Evolutionary conservation across 108 stramenopile species (phyloP), one percentile per base, ranked within the genome.

Genomic region (Aurantiochytrium sp.): DNA sequence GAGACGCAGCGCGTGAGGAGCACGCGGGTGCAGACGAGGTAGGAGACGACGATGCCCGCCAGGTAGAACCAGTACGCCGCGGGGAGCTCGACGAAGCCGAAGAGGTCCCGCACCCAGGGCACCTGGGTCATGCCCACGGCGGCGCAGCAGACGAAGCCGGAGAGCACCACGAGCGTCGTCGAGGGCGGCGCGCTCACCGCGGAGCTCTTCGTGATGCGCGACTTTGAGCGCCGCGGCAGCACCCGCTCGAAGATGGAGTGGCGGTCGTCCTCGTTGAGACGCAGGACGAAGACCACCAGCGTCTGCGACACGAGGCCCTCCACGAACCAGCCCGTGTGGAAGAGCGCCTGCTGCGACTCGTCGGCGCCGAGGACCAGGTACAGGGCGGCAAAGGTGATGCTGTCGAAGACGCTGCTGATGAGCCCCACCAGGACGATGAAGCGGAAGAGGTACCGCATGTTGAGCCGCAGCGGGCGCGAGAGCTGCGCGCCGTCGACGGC

Each of bases 271-370:
- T 48, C 73, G 24, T 41, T 48, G 42, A 48, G 42, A 12, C 73
- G 39, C 45, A 81, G 2, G 1, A 81, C 73, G 24, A 81, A 81
- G 21, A 81, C 73, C 73, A 81, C 73, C 36, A 81, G 30, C 24
- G 73, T 81, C 45, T 81, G 73, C 12, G 73, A 81, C 6, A 81
- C 42, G 24, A 81, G 45, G 39, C 73, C 73, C 32, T 81, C 73
- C 39, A 81, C 73, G 24, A 81, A 81, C 73, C 73, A 81, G 73
- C 73, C 73, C 3, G 73, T 81, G 45, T 81, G 73, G 73, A 81
- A 81, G 45, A 81, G 39, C 6, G n/a, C 19, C 73, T 81, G 73
- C 27, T 81, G 73, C 39, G 39, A 48, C 45, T 41, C 39, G 45
- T 81, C 73, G 6, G 73, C 73, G 21, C 73, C 73, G 19, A 81